A percentile compares a stretch with the other conserved stretches of the same genome.
These are phyloP conservation scores for Penicillium pulvis DNA, from an alignment of 495 filamentous ascomycete species.

Conservation along the genomic window DNA sequence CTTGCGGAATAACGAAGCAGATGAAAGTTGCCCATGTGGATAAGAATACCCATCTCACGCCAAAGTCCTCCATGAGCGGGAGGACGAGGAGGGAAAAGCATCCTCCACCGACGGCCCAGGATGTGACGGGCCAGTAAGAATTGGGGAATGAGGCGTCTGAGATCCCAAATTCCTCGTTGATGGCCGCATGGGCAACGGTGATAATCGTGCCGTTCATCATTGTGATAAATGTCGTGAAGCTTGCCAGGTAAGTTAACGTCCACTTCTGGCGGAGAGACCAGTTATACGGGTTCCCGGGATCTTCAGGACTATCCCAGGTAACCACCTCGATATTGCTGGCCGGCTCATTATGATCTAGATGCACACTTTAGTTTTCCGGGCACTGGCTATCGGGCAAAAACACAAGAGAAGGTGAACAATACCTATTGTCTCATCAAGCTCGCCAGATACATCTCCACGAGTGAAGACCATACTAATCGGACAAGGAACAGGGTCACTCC, in stretches of 20 bases:
- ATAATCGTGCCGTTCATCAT: conserved; percentile 50
- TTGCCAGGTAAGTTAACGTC: conserved; percentile 29
- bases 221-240: conserved; percentile 35
- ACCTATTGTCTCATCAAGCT: conserved; percentile 26
- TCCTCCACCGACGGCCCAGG: conserved; percentile 53
- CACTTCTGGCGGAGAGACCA: conserved; percentile 55
- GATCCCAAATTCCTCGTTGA: conserved; percentile 44
- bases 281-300: conserved; percentile 62
- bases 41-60: conserved; percentile 49
- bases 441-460: conserved; percentile 29
- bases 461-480: conserved; percentile 25
- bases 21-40: conserved; percentile 45
- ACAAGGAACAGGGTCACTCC: not conserved
- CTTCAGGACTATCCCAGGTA: conserved; percentile 53
- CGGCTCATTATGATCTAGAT: conserved; percentile 23
- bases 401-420: not conserved
- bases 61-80: conserved; percentile 56
- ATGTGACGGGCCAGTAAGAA: conserved; percentile 53
- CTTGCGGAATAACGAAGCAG: conserved; percentile 50
- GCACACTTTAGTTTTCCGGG: conserved; percentile 5
- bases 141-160: conserved; percentile 51
- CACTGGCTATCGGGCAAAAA: not conserved
- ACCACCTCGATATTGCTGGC: conserved; percentile 28
- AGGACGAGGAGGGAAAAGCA: conserved; percentile 48
- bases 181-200: conserved; percentile 40